Evolutionary conservation across 208 protist species (phyloP), one percentile per base, ranked within the genome.

Genomic region (Trypanosoma mega): DNA sequence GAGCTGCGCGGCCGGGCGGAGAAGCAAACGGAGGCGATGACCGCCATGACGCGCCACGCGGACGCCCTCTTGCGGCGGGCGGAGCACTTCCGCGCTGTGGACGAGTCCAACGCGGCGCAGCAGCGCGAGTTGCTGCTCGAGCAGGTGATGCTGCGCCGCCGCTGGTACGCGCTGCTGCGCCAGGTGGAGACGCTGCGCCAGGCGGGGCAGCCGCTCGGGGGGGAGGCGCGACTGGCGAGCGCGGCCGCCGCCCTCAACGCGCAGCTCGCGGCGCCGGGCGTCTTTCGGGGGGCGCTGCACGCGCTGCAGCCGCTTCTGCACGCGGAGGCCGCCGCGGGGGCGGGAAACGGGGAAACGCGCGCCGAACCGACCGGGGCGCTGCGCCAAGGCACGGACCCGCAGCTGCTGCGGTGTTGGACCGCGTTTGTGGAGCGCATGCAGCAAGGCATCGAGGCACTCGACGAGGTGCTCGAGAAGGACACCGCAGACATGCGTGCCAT

Each of bases 131-230:
- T 86, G 49, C 55, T 76, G 59, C 67, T 79, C 37, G 68, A 82
- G 52, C 68, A 90, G 20, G 63, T 73, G 45, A 85, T 89, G 80
- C 72, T 92, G 56, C 73, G 61, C 29, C 74, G 79, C 26, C 72
- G 82, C 30, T 88, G 76, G 80, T 76, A 72, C 46, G 34, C 62
- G 3, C 57, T 88, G 11, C 45, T 83, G 34, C 68, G 62, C 16
- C 79, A 82, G 51, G 68, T 79, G 48, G 82, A 93, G 56, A 68
- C 76, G 49, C 71, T 93, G 20, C 65, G 86, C 4, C 74, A 57
- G 8, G 29, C 69, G 18, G 74, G 81, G 41, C 46, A 50, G 45
- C 54, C 71, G 0, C 50, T 66, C 24, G 79, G 60, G 18, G 74
- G 76, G 43, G 85, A 86, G 52, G 47, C 61, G 3, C 59, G 74